Conservation (phyloP, 2,329 filamentous ascomycete species). For the Colletotrichum echinochloae region DNA sequence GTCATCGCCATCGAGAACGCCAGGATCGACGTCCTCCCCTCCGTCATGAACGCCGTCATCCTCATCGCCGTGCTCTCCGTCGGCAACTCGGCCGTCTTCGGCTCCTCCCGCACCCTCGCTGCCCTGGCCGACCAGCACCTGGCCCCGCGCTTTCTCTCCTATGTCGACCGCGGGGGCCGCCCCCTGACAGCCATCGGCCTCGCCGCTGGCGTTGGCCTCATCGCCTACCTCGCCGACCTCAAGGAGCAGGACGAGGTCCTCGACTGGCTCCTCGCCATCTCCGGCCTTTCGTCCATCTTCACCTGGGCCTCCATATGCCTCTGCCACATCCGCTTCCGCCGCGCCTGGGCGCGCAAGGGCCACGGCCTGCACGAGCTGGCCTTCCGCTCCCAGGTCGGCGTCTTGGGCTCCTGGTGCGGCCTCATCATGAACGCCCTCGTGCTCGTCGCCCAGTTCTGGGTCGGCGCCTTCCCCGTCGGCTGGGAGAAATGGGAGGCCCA, state of each 20-base stretch:
- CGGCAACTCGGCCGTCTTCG: constrained; percentile 92
- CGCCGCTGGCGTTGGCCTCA: constrained; percentile 75
- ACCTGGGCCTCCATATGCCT: constrained; percentile 89
- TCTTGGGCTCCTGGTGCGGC: constrained; percentile 84
- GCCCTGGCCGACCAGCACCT: constrained; percentile 90
- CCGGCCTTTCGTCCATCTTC: constrained; percentile 77
- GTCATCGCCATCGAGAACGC: constrained; percentile 92
- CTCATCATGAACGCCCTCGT: constrained; percentile 81
- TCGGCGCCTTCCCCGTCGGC: constrained; percentile 80
- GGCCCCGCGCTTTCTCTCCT: constrained; percentile 80
- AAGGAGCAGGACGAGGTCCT: constrained; percentile 71
- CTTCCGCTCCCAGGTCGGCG: constrained; percentile 82
- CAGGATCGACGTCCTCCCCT: constrained; percentile 83
- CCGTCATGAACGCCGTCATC: constrained; percentile 95
- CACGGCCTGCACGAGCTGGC: constrained; percentile 82
- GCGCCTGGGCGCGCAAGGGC: constrained; percentile 78
- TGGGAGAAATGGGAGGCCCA: constrained; percentile 58
- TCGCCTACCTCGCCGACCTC: constrained; percentile 80
- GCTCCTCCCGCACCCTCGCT: constrained; percentile 88
- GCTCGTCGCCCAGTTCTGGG: constrained; percentile 88
- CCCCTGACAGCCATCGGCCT: constrained; percentile 79
- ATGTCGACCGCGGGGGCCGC: constrained; percentile 85
- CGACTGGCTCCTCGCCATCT: constrained; percentile 81
- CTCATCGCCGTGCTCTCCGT: constrained; percentile 91
- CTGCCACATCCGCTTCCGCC: constrained; percentile 92